phyloP scores from a whole-genome alignment of 176 grass and related monocot species.

The Ampelocalamus luodianensis region DNA sequence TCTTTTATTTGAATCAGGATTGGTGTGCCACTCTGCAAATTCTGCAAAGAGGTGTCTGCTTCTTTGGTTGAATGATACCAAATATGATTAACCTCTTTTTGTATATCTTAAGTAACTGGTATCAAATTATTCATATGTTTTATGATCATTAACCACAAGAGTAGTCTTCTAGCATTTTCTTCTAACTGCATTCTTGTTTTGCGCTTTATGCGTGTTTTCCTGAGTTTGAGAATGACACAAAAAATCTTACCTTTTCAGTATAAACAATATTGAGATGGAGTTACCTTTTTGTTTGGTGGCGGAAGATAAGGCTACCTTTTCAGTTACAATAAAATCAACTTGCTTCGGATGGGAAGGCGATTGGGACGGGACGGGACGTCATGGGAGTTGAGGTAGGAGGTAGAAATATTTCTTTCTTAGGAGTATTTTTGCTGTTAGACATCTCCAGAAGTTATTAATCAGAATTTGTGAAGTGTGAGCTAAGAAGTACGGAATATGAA shows the following conservation, averaged over 20 bases:
- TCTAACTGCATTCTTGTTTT: background rate
- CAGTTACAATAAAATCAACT: background rate
- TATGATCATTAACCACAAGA: background rate
- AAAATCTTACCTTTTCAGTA: background rate
- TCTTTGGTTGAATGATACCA: background rate
- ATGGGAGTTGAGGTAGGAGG: background rate
- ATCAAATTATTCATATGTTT: background rate
- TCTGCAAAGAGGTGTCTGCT: background rate
- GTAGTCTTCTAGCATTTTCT: background rate
- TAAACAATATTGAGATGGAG: background rate
- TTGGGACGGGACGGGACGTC: background rate
- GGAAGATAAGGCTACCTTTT: background rate
- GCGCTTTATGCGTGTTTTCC: background rate
- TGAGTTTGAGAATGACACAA: background rate
- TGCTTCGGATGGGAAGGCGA: background rate
- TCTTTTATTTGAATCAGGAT: slow-evolving; percentile 4
- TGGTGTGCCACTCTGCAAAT: background rate
- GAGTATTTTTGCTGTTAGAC: background rate
- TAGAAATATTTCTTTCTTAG: background rate
- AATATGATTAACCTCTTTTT: background rate
- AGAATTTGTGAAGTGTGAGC: background rate
- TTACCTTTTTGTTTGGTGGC: background rate
- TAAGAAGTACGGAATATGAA: background rate
- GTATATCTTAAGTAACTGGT: background rate
- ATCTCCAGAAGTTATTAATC: background rate